These are phyloP conservation scores for Scorias spongiosa DNA, from an alignment of 2,329 filamentous ascomycete genomes.

Conservation along the genomic window DNA sequence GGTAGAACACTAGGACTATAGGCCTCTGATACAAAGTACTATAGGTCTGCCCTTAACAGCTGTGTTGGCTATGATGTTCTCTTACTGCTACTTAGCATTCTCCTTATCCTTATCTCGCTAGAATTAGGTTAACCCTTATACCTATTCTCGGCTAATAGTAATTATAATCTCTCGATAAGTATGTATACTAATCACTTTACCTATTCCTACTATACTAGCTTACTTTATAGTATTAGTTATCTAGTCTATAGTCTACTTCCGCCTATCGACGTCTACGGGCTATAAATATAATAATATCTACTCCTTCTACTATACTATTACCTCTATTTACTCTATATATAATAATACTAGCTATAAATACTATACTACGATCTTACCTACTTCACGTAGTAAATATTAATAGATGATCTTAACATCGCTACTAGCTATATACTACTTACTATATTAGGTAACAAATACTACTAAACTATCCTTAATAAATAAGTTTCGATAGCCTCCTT, in stretches of 20 bases:
- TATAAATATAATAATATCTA: constrained; percentile 1
- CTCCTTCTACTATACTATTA: constrained; percentile 1
- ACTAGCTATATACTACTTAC: constrained; percentile 2
- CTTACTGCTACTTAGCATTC: background rate
- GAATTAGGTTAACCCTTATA: constrained; percentile 2
- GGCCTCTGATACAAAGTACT: too few relatives aligned
- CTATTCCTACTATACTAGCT: constrained; percentile 1
- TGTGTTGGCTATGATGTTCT: background rate
- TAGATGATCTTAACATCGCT: constrained; percentile 3
- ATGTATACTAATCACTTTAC: constrained; percentile 1
- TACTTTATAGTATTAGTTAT: constrained; percentile 3
- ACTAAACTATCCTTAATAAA: constrained; percentile 3
- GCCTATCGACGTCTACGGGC: background rate
- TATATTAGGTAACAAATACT: constrained; percentile 2
- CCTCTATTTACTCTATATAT: constrained; percentile 1
- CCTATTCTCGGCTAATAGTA: constrained; percentile 4
- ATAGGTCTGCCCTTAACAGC: too few relatives aligned
- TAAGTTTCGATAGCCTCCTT: background rate
- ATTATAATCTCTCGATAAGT: constrained; percentile 5
- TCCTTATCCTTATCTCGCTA: constrained; percentile 2
- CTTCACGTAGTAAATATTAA: constrained; percentile 1
- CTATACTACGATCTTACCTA: background rate
- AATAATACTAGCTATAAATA: background rate
- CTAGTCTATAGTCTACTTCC: constrained; percentile 4
- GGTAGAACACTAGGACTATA: too few relatives aligned